Percentiles rank a stretch among this genome's conserved stretches.
Evolutionary conservation across 2,329 filamentous ascomycete genomes (phyloP).

Genomic region (Penicillium janthinellum): DNA sequence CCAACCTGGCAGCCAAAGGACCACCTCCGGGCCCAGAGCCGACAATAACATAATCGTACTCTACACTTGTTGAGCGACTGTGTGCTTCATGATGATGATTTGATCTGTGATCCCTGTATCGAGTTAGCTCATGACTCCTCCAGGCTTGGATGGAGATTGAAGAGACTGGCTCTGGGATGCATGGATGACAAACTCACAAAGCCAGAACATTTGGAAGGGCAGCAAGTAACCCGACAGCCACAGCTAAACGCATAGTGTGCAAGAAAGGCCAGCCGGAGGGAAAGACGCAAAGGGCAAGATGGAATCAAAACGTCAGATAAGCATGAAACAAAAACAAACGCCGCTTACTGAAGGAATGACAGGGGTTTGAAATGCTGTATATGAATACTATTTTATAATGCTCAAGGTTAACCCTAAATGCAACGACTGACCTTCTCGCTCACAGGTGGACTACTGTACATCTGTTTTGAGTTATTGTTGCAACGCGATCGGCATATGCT

Average conservation of each 20-base stretch:
- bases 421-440: background rate
- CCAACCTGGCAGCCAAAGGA: conserved; percentile 60
- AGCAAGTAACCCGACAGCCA: background rate
- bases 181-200: background rate
- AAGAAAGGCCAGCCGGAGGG: background rate
- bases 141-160: too few species aligned
- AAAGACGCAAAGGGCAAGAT: background rate
- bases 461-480: background rate
- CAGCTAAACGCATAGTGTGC: background rate
- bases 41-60: conserved; percentile 65
- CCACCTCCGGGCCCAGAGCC: conserved; percentile 63
- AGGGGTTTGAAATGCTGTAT: background rate
- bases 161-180: too few species aligned
- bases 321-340: background rate
- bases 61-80: conserved; percentile 11
- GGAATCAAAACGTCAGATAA: background rate
- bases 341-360: background rate
- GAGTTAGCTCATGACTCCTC: background rate
- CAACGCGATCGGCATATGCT: background rate
- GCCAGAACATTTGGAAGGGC: background rate
- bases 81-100: conserved; percentile 11
- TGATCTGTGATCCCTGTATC: conserved; percentile 10
- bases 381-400: background rate
- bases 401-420: background rate
- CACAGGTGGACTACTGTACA: background rate